A percentile compares a stretch with the other conserved stretches of the same genome.
Conservation (phyloP, 1,284 basidiomycete genomes). For the Ganoderma multipileum region DNA sequence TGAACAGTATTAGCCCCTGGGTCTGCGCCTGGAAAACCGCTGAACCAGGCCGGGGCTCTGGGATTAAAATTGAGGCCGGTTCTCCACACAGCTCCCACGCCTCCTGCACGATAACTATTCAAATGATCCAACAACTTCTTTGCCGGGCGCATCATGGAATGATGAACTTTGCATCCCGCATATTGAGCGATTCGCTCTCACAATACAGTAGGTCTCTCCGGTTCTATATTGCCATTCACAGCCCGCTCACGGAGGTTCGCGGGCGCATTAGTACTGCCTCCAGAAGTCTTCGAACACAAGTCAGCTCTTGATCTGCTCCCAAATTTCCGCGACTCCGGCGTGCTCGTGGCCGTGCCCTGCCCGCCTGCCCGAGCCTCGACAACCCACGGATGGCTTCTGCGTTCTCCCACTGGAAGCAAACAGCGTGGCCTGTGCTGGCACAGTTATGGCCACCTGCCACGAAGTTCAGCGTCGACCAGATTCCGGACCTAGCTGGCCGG, state of each 20-base stretch:
- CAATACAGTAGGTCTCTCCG: background rate
- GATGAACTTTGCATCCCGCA: background rate
- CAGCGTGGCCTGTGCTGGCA: background rate
- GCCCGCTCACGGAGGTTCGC: background rate
- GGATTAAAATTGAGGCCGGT: background rate
- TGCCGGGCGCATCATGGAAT: background rate
- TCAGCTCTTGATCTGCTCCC: background rate
- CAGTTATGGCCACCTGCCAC: slow-evolving; percentile 45
- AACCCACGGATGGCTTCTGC: slow-evolving; percentile 12
- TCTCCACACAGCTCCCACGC: background rate
- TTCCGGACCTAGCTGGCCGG: slow-evolving; percentile 46
- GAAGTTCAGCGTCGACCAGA: slow-evolving; percentile 40
- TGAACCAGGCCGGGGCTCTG: background rate
- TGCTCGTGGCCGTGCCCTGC: background rate
- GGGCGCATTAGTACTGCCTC: background rate
- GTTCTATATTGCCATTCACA: background rate
- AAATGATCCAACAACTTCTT: background rate
- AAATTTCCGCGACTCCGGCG: background rate
- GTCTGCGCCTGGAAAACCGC: no score
- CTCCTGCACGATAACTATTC: background rate
- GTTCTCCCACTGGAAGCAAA: slow-evolving; percentile 10
- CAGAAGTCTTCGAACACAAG: background rate
- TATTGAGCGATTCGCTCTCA: background rate
- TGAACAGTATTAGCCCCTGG: background rate
- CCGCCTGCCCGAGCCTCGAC: no score